Conservation (phyloP, 805 yeast species). For the Candida incommunis region DNA sequence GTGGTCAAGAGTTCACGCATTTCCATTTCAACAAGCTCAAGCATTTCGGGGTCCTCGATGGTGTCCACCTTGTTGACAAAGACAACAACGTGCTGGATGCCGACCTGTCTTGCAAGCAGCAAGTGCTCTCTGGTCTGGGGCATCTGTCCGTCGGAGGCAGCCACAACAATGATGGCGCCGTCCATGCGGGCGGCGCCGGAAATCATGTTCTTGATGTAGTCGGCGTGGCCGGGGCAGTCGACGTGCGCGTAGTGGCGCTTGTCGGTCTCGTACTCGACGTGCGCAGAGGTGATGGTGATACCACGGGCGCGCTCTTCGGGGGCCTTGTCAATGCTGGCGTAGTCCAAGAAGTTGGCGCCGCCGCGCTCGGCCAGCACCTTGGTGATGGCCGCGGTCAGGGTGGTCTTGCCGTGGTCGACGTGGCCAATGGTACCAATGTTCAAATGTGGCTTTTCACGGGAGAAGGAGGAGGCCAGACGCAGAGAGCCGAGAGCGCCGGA, state of each 20-base stretch:
- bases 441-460: conserved; percentile 92
- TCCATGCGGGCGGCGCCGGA: conserved; percentile 99
- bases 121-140: conserved; percentile 99
- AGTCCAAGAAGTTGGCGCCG: conserved; percentile 89
- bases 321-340: conserved; percentile 87
- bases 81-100: conserved; percentile 94
- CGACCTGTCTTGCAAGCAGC: conserved; percentile 97
- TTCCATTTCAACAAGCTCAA: conserved; percentile 99
- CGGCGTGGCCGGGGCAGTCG: conserved; percentile 98
- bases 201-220: conserved; percentile 97
- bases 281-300: conserved; percentile 95
- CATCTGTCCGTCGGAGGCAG: conserved; percentile 99
- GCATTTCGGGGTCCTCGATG: conserved; percentile 96
- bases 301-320: conserved; percentile 99
- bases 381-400: conserved; percentile 97
- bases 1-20: conserved; percentile 89
- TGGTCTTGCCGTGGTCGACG: conserved; percentile 98
- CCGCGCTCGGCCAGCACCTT: conserved; percentile 79
- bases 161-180: conserved; percentile 98
- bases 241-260: conserved; percentile 96
- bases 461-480: conserved; percentile 56
- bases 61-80: conserved; percentile 97
- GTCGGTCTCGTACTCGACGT: conserved; percentile 90
- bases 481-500: conserved; percentile 2
- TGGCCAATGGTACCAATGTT: conserved; percentile 98